Percentiles rank a stretch among this genome's conserved stretches.
phyloP scores from a whole-genome alignment of 345 rosid species.

The Arabidopsis suecica region DNA sequence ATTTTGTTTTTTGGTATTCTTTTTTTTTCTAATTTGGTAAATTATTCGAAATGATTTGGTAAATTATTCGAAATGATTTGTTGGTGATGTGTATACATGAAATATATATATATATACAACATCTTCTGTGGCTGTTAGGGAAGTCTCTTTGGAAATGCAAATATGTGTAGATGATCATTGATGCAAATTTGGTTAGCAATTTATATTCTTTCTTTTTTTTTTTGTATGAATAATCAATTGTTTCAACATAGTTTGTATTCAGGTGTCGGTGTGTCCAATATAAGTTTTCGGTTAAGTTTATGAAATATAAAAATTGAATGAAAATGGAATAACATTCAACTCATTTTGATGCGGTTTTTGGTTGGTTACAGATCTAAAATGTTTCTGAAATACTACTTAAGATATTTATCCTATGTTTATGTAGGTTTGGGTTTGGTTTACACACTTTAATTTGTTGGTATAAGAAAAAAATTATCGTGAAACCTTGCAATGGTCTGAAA shows the following conservation, averaged over 20 bases:
- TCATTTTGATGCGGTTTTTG: not conserved
- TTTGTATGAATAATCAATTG: too few relatives aligned
- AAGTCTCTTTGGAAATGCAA: not conserved
- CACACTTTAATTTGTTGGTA: too few relatives aligned
- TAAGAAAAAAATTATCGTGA: too few relatives aligned
- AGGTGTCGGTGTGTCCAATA: not conserved
- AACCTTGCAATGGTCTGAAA: not conserved
- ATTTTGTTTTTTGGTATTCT: not conserved
- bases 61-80: slow-evolving; percentile 24
- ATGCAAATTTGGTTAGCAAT: slow-evolving; percentile 24
- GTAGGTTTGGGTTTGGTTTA: too few relatives aligned
- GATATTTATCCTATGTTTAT: too few relatives aligned
- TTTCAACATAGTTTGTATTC: too few relatives aligned
- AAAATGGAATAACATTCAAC: not conserved
- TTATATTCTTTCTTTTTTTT: too few relatives aligned
- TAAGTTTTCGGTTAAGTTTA: not conserved
- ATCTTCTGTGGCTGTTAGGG: slow-evolving; percentile 14
- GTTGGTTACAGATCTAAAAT: not conserved
- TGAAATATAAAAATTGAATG: not conserved
- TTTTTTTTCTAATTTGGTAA: not conserved
- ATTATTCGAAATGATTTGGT: slow-evolving; percentile 24
- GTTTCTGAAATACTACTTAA: not conserved
- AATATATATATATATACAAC: slow-evolving; percentile 25
- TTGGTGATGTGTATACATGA: slow-evolving; percentile 28
- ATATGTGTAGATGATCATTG: not conserved